Evolutionary conservation across 345 rosid species (phyloP).

Genomic region (Citropsis articulata): DNA sequence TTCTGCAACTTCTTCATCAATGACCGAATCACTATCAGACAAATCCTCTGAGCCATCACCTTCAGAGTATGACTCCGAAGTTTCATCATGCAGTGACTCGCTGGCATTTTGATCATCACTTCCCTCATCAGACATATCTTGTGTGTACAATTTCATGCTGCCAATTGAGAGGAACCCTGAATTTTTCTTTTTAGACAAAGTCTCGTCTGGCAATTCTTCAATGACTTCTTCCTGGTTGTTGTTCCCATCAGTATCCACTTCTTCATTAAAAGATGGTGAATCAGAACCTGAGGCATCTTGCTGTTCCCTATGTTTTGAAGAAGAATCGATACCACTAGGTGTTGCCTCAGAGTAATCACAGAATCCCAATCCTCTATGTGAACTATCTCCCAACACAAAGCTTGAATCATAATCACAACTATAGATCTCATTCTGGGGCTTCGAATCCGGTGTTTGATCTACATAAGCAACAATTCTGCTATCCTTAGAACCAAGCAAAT

Average conservation of each 20-base stretch:
- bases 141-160: constrained; percentile 65
- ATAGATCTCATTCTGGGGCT: constrained; percentile 34
- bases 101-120: constrained; percentile 46
- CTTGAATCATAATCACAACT: constrained; percentile 56
- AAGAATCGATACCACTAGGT: constrained; percentile 40
- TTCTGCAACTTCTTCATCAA: constrained; percentile 77
- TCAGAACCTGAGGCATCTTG: constrained; percentile 26
- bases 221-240: constrained; percentile 20
- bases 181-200: constrained; percentile 40
- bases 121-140: constrained; percentile 66
- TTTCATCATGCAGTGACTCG: constrained; percentile 34
- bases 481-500: constrained; percentile 46
- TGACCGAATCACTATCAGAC: constrained; percentile 52
- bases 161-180: constrained; percentile 80
- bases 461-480: constrained; percentile 53
- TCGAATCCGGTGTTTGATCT: constrained; percentile 48
- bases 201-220: constrained; percentile 30
- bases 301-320: constrained; percentile 43
- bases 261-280: constrained; percentile 32
- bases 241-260: constrained; percentile 29
- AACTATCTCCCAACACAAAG: constrained; percentile 59
- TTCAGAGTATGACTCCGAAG: constrained; percentile 41
- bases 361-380: constrained; percentile 67
- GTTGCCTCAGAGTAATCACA: constrained; percentile 47
- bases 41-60: constrained; percentile 40